Base-by-base conservation (phyloP, 768 basidiomycete genomes). In the Termitomyces sp. region DNA sequence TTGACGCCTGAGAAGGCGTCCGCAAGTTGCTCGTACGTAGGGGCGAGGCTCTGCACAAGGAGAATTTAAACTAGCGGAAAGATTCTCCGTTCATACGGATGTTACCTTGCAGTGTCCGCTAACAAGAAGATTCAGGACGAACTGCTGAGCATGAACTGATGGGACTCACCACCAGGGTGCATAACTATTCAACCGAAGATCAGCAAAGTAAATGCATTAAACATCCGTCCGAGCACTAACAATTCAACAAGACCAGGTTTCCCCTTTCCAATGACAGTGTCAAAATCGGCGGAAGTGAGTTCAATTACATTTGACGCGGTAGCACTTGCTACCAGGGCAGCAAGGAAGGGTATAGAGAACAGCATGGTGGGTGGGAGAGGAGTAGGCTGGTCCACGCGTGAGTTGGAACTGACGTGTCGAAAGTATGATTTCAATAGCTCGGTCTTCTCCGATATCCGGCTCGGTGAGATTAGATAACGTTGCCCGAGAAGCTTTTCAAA, bases 181-280 rank as follows among this genome's bases (percentile, higher is more conserved):
- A 66, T 88, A 94, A 74, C 92, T 94, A 47, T 11, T 53, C 20
- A 52, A 45, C 58, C 55, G 40, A 38, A 0, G 36, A 15, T 60
- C 59, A 46, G 66, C 49, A 62, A 45, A 36, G 57, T 20, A 15
- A 60, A 25, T 34, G 6, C 32, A 54, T 47, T 36, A 38, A 61
- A 31, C 43, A 65, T 46, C 14, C 2, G 49, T 25, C 15, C 12
- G 25, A 36, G 4, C 31, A 83, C 94, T 74, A 68, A 95, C 93
- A 96, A 96, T 76, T 96, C 94, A 31, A 96, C 92, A 38, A 95
- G 81, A 68, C 88, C 92, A 59, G 92, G 89, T 69, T 84, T 91
- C 58, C 89, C 92, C 60, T 88, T 75, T 54, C 94, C 94, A 68
- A 96, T 76, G 59, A 86, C 72, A 34, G 76, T 66, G 72, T 94